A percentile compares a stretch with the other conserved stretches of the same genome.
Conservation (phyloP, 805 yeast species). For the Ogataea naganishii region DNA sequence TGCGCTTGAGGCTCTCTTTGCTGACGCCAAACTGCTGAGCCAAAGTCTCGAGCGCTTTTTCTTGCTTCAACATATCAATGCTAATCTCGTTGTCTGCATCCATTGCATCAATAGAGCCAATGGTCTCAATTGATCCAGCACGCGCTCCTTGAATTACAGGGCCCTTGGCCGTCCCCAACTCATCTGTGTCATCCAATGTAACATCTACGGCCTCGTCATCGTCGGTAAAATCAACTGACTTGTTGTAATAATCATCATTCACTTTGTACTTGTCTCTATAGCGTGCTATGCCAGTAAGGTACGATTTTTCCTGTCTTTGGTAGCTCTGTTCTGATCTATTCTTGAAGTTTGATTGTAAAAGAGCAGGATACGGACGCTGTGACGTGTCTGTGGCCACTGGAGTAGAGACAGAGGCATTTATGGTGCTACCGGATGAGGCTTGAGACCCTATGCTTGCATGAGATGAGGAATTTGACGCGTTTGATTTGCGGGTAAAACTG, state of each 20-base stretch:
- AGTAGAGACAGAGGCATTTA: constrained; percentile 1
- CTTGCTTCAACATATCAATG: constrained; percentile 16
- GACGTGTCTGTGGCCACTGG: constrained; percentile 1
- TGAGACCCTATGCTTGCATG: too few relatives aligned
- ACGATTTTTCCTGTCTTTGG: constrained; percentile 44
- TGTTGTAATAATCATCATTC: constrained; percentile 47
- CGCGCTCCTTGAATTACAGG: too few relatives aligned
- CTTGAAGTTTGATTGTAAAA: constrained; percentile 22
- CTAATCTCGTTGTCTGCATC: background rate
- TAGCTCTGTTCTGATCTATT: constrained; percentile 30
- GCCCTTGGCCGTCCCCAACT: constrained; percentile 11
- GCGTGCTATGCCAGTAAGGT: constrained; percentile 34
- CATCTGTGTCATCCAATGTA: constrained; percentile 15
- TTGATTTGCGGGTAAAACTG: too few relatives aligned
- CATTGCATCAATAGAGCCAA: background rate
- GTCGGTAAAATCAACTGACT: constrained; percentile 30
- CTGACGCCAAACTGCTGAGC: constrained; percentile 24
- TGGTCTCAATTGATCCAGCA: too few relatives aligned
- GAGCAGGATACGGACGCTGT: constrained; percentile 22
- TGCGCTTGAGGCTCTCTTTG: constrained; percentile 22
- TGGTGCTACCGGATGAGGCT: constrained; percentile 8
- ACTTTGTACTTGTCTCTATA: constrained; percentile 21
- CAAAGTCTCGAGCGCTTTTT: constrained; percentile 21
- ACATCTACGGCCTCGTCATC: constrained; percentile 22
- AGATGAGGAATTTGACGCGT: too few relatives aligned